Conservation (phyloP, 192 early-diverging fungal genomes). For the Radiomyces spectabilis region DNA sequence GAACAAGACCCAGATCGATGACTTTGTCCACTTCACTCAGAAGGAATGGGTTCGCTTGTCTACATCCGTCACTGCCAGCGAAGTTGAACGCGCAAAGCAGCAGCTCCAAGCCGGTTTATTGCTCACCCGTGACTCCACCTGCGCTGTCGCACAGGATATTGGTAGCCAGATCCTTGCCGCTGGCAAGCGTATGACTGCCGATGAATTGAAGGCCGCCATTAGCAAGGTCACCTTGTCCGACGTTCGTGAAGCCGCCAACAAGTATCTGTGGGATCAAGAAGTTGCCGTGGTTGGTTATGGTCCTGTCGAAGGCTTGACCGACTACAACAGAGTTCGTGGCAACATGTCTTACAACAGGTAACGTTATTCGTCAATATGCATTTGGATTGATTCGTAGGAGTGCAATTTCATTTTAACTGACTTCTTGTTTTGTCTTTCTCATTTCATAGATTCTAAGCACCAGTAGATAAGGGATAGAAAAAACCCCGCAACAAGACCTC, state of each 20-base stretch:
- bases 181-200: conserved; percentile 83
- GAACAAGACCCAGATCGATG: conserved; percentile 76
- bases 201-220: conserved; percentile 83
- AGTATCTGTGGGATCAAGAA: conserved; percentile 95
- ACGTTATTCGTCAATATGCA: background rate
- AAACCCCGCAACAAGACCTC: too few species aligned
- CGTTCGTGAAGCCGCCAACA: conserved; percentile 76
- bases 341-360: conserved; percentile 78
- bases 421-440: background rate
- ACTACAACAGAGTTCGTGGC: conserved; percentile 86
- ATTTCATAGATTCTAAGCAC: background rate
- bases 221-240: conserved; percentile 76
- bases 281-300: conserved; percentile 72
- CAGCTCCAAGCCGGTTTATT: conserved; percentile 94
- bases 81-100: conserved; percentile 97
- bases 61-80: conserved; percentile 76
- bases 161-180: conserved; percentile 90
- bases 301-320: conserved; percentile 85
- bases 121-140: conserved; percentile 85
- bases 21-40: conserved; percentile 83
- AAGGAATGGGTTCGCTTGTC: conserved; percentile 93
- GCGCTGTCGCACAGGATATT: conserved; percentile 95
- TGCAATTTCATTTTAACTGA: background rate
- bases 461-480: too few species aligned
- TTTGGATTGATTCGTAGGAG: background rate